Base-by-base conservation (phyloP, 805 yeast species). In the Yarrowia divulgata region DNA sequence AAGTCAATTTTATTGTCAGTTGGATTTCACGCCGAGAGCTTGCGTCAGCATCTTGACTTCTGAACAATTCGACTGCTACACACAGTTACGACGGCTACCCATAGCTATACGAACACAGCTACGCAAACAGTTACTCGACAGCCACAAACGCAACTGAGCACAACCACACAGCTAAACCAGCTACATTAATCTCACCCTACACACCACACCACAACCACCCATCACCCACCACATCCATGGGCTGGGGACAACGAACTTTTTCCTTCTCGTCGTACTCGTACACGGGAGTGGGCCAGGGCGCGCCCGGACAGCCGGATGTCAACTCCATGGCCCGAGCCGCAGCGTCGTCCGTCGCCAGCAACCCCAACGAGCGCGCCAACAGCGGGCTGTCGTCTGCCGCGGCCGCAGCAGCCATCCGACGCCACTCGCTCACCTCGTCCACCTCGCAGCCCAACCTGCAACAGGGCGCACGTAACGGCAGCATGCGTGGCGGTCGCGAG, bases 271-370 rank as follows among this genome's bases (percentile, higher is more conserved):
- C 68, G 37, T 63, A 63, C 48, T 63, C 76, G 46, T 76, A 76
- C 72, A 72, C 78, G n/a, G 79, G 79, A 13, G 74, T 76, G 16
- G 75, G 73, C 23, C 72, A 73, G 40, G 71, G 74, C n/a, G 73
- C 75, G 18, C 75, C 74, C 1, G 72, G 71, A 67, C 68, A 71
- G 42, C 73, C 72, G 18, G 68, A 54, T 18, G 72, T 73, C 60
- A 74, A 81, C 70, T 79, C 85, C 3, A 84, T 84, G 62, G 90
- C 90, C 0, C 72, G 87, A 34, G 90, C 90, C 8, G 90, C 90
- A 34, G 90, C 90, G 3, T 78, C 85, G 43, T 71, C 74, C 10
- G 78, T 74, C 32, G 73, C 72, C n/a, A 10, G 62, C 69, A 49
- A 69, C 70, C 39, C 73, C 75, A 37, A 66, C 72, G 35, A 50